Conservation (phyloP, 2,329 filamentous ascomycete species). For the Mycosphaerella sp. region DNA sequence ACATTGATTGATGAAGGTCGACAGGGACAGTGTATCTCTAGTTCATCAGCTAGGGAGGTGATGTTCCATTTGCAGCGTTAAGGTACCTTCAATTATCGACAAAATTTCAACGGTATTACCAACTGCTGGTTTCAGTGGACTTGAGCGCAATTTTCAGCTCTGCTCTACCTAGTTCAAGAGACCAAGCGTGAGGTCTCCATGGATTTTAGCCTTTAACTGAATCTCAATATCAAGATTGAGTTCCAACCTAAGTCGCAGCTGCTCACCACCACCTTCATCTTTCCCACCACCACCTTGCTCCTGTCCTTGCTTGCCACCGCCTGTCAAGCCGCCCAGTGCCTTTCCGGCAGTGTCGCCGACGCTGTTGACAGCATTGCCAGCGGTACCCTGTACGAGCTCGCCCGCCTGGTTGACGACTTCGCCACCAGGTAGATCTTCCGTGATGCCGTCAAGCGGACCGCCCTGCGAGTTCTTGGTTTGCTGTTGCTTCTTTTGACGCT, state of each 20-base stretch:
- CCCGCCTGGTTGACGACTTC: conserved; percentile 49
- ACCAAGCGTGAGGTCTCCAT: conserved; percentile 57
- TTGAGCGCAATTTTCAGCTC: too few species aligned
- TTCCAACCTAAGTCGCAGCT: conserved; percentile 53
- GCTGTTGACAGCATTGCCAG: conserved; percentile 41
- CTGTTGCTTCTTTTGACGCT: conserved; percentile 45
- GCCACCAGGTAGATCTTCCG: conserved; percentile 49
- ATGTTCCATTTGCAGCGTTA: too few species aligned
- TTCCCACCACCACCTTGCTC: conserved; percentile 32
- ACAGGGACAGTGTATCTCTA: too few species aligned
- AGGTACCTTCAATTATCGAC: too few species aligned
- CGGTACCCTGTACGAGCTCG: conserved; percentile 53
- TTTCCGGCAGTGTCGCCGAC: conserved; percentile 43
- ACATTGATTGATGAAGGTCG: too few species aligned
- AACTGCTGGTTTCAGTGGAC: too few species aligned
- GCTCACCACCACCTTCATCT: conserved; percentile 41
- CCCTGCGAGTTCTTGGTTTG: conserved; percentile 38
- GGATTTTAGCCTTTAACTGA: conserved; percentile 59
- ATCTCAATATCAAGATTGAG: conserved; percentile 59
- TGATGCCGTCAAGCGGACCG: conserved; percentile 51
- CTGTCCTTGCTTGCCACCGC: conserved; percentile 31
- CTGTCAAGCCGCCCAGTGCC: conserved; percentile 45
- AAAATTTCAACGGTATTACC: too few species aligned
- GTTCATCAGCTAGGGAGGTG: too few species aligned
- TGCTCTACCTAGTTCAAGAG: conserved; percentile 36